These are phyloP conservation scores for Paramecium bursaria DNA, from an alignment of 73 alveolate species.

Conservation along the genomic window DNA sequence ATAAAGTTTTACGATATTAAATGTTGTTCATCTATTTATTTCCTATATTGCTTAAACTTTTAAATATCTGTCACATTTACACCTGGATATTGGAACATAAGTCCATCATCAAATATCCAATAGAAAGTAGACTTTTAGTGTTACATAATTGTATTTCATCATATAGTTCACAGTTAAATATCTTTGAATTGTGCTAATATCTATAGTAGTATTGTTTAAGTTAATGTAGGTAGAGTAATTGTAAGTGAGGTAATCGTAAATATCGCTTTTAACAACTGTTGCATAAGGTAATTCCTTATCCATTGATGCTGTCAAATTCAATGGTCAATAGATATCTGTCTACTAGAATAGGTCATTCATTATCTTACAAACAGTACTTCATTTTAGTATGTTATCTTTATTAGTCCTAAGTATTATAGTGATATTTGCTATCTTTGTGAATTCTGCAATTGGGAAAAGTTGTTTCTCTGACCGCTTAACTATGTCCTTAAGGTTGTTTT, in stretches of 20 bases:
- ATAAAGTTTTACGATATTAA: background rate
- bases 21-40: slow-evolving; percentile 11
- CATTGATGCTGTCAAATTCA: slow-evolving; percentile 5
- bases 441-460: background rate
- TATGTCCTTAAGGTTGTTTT: slow-evolving; percentile 17
- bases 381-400: background rate
- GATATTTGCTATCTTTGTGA: slow-evolving; percentile 24
- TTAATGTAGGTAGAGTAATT: slow-evolving; percentile 15
- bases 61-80: slow-evolving; percentile 40
- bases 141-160: slow-evolving; percentile 49
- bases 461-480: slow-evolving; percentile 24
- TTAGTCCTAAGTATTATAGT: background rate
- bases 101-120: slow-evolving; percentile 43
- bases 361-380: slow-evolving; percentile 17
- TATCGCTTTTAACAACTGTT: background rate
- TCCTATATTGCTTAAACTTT: slow-evolving; percentile 19
- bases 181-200: background rate
- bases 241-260: background rate
- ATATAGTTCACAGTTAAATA: slow-evolving; percentile 12
- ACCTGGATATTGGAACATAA: slow-evolving; percentile 46
- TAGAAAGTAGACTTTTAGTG: background rate
- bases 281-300: background rate
- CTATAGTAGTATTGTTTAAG: background rate
- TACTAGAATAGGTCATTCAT: slow-evolving; percentile 48
- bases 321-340: slow-evolving; percentile 1